These are phyloP conservation scores for Leccinum rimulosum DNA, from an alignment of 768 basidiomycete species.

Conservation along the genomic window DNA sequence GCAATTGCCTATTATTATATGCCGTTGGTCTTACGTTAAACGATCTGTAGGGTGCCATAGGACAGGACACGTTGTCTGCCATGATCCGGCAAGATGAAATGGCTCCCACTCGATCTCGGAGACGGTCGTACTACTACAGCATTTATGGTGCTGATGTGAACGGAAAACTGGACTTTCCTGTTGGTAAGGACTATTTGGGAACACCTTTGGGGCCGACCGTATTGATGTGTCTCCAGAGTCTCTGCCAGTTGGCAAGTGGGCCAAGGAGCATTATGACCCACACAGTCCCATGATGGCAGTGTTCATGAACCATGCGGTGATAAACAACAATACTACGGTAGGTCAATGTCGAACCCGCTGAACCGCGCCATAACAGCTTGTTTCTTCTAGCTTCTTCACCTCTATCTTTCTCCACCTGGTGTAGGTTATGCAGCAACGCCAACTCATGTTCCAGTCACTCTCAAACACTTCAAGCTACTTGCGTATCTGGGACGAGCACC, in stretches of 20 bases:
- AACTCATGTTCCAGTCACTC: slow-evolving; percentile 61
- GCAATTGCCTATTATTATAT: slow-evolving; percentile 4
- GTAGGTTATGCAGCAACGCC: slow-evolving; percentile 17
- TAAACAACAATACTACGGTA: slow-evolving; percentile 55
- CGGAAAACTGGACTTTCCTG: slow-evolving; percentile 56
- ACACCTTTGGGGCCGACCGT: neutral
- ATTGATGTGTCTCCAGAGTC: slow-evolving; percentile 42
- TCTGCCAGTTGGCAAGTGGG: slow-evolving; percentile 58
- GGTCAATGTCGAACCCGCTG: neutral
- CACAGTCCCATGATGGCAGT: slow-evolving; percentile 58
- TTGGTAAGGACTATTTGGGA: slow-evolving; percentile 38
- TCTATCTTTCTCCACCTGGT: slow-evolving; percentile 37
- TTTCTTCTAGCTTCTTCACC: slow-evolving; percentile 44
- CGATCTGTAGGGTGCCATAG: slow-evolving; percentile 55
- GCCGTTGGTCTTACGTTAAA: slow-evolving; percentile 4
- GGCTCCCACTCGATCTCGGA: slow-evolving; percentile 53
- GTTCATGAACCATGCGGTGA: slow-evolving; percentile 71
- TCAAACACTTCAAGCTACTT: slow-evolving; percentile 75
- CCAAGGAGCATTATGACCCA: slow-evolving; percentile 53
- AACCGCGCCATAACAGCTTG: neutral
- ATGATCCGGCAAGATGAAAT: slow-evolving; percentile 78
- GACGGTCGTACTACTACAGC: slow-evolving; percentile 51
- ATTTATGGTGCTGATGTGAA: slow-evolving; percentile 37
- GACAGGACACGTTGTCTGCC: slow-evolving; percentile 66
- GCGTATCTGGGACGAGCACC: slow-evolving; percentile 62